A percentile compares a stretch with the other conserved stretches of the same genome.
Conservation (phyloP, 1,284 basidiomycete species). For the Trametes hirsuta region DNA sequence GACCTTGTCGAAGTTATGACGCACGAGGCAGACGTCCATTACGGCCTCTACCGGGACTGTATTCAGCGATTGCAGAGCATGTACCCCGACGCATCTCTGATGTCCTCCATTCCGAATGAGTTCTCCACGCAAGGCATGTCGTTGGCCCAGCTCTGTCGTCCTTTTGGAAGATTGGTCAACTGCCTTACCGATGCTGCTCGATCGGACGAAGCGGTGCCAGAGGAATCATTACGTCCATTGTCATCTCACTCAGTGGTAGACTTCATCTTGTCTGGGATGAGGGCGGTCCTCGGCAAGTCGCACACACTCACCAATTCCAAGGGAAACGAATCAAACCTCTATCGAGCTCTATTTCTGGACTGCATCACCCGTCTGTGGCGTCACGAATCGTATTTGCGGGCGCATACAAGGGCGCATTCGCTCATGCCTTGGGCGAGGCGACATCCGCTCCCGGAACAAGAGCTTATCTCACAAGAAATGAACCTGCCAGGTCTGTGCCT, state of each 20-base stretch:
- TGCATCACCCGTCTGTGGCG: background rate
- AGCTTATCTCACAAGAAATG: no score
- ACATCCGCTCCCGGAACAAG: no score
- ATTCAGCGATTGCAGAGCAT: background rate
- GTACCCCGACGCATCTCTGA: background rate
- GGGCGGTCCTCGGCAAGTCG: background rate
- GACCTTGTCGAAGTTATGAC: background rate
- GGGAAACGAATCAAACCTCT: background rate
- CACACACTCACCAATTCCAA: background rate
- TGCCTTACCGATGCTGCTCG: slow-evolving; percentile 2
- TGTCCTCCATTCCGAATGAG: background rate
- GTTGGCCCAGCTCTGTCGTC: background rate
- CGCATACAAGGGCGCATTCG: background rate
- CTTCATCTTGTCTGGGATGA: background rate
- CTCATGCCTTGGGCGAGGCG: no score
- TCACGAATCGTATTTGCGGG: background rate
- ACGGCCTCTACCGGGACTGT: slow-evolving; percentile 1
- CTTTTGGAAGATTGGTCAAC: slow-evolving; percentile 10
- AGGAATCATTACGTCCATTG: background rate
- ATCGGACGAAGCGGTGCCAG: background rate
- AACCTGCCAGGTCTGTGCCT: no score
- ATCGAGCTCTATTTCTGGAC: slow-evolving; percentile 10
- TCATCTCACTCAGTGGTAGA: background rate
- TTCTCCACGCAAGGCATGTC: background rate
- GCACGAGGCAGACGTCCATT: background rate